phyloP scores from a whole-genome alignment of 140 eudicot genomes.

The Flaveria floridana region DNA sequence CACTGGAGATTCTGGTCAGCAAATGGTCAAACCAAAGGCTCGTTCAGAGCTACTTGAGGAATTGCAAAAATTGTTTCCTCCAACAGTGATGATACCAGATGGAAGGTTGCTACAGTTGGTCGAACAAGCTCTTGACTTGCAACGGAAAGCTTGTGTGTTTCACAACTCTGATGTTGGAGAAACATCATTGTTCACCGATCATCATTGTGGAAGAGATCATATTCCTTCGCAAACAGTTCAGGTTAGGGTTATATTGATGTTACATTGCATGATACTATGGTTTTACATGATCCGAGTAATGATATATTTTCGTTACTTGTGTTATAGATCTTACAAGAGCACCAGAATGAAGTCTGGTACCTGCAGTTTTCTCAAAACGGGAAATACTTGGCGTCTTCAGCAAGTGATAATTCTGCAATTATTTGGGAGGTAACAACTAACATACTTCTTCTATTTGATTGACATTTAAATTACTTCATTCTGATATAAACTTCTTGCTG shows the following conservation, averaged over 20 bases:
- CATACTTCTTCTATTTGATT: conserved; percentile 3
- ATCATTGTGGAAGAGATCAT: conserved; percentile 61
- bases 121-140: conserved; percentile 72
- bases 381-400: conserved; percentile 73
- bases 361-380: conserved; percentile 80
- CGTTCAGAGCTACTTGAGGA: conserved; percentile 55
- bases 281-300: neutral
- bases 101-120: conserved; percentile 56
- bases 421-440: conserved; percentile 62
- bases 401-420: conserved; percentile 64
- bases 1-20: conserved; percentile 38
- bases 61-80: conserved; percentile 58
- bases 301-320: conserved; percentile 16
- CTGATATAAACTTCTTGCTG: neutral
- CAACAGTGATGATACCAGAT: conserved; percentile 64
- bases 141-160: conserved; percentile 55
- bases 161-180: conserved; percentile 61
- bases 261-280: conserved; percentile 8
- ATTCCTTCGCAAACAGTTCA: conserved; percentile 67
- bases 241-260: conserved; percentile 30
- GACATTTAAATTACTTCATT: conserved; percentile 7
- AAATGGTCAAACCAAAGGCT: conserved; percentile 27
- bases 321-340: conserved; percentile 57
- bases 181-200: conserved; percentile 57
- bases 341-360: conserved; percentile 79